Evolutionary conservation across 2,329 filamentous ascomycete genomes (phyloP).

Genomic region (Colletotrichum caudatum): DNA sequence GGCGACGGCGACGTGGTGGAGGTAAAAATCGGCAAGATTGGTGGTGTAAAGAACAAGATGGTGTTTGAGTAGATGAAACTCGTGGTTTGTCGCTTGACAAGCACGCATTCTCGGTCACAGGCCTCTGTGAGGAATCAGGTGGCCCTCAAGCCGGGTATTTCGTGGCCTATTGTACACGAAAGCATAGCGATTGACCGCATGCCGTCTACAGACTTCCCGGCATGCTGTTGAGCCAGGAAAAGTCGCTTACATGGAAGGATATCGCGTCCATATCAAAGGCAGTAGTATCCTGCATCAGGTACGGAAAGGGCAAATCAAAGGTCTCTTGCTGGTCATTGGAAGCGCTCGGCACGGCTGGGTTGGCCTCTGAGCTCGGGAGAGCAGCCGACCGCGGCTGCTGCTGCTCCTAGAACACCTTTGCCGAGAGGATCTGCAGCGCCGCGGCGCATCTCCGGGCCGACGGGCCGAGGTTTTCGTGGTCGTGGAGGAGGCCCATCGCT

Average conservation of each 20-base stretch:
- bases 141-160: constrained; percentile 1
- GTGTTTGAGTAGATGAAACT: constrained; percentile 46
- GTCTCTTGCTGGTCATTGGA: constrained; percentile 21
- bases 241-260: constrained; percentile 49
- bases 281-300: constrained; percentile 26
- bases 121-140: neutral
- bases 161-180: neutral
- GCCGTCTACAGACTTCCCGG: constrained; percentile 48
- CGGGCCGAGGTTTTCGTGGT: constrained; percentile 51
- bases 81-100: neutral
- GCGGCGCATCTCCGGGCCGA: constrained; percentile 51
- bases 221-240: constrained; percentile 52
- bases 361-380: neutral
- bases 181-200: neutral
- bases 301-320: constrained; percentile 32
- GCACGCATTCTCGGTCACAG: neutral
- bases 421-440: constrained; percentile 51
- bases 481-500: constrained; percentile 50
- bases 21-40: constrained; percentile 55
- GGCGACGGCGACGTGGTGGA: constrained; percentile 58
- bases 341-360: neutral
- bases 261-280: constrained; percentile 46
- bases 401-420: constrained; percentile 49
- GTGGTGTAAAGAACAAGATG: constrained; percentile 54
- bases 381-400: constrained; percentile 31